Conservation (phyloP, 441 rosid genomes). For the Syzygium syzygioides region DNA sequence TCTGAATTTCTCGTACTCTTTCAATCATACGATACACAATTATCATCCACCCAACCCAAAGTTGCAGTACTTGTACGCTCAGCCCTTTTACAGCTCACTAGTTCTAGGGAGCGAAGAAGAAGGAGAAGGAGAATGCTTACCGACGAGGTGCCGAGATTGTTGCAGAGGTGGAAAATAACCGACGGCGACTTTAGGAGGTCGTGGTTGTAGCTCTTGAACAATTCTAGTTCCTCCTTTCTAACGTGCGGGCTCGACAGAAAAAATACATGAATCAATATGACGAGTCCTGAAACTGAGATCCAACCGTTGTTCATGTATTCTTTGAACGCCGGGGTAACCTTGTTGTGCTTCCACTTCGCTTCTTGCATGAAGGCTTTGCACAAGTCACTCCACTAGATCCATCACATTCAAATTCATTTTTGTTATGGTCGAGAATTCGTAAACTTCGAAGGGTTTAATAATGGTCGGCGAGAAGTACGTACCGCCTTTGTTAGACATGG, state of each 20-base stretch:
- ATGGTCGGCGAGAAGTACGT: not conserved
- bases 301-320: not conserved
- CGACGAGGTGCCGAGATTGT: not conserved
- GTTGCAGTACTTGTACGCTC: not conserved
- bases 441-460: not conserved
- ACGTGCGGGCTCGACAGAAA: not conserved
- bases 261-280: not conserved
- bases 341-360: not conserved
- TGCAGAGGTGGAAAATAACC: not conserved
- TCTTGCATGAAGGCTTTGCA: not conserved
- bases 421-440: not conserved
- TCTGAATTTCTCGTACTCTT: not conserved
- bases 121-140: not conserved
- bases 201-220: not conserved
- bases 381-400: not conserved
- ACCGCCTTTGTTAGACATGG: not conserved
- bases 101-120: not conserved
- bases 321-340: not conserved
- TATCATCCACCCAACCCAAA: not conserved
- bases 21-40: not conserved
- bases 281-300: not conserved
- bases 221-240: not conserved
- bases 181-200: not conserved
- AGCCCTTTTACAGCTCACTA: not conserved
- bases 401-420: not conserved